phyloP scores from a whole-genome alignment of 768 basidiomycete species.

The Lactarius trivialis region DNA sequence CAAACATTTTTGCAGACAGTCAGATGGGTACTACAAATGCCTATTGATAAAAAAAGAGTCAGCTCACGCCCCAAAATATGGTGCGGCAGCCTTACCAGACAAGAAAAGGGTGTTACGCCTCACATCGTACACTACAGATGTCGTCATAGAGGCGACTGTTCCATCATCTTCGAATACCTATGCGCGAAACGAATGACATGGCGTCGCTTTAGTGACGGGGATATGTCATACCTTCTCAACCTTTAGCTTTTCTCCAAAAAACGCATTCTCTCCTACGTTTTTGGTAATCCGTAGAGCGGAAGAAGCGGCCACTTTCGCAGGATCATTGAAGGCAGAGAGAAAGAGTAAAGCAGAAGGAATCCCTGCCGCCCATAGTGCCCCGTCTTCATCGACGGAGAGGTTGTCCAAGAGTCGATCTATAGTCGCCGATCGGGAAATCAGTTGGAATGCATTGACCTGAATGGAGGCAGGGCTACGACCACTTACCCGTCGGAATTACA shows the following conservation, averaged over 20 bases:
- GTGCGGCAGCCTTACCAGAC: conserved; percentile 39
- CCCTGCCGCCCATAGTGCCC: conserved; percentile 57
- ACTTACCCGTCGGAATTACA: conserved; percentile 45
- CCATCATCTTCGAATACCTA: conserved; percentile 70
- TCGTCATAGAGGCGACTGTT: conserved; percentile 46
- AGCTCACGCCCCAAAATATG: background rate
- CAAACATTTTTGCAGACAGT: conserved; percentile 6
- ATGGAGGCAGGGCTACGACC: conserved; percentile 13
- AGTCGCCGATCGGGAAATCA: background rate
- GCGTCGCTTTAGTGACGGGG: background rate
- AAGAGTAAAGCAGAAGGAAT: conserved; percentile 37
- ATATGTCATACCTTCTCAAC: conserved; percentile 44
- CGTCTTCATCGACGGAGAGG: conserved; percentile 50
- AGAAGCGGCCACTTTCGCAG: conserved; percentile 38
- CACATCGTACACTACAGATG: conserved; percentile 50
- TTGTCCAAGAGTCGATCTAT: conserved; percentile 55
- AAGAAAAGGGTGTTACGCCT: conserved; percentile 46
- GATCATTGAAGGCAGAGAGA: conserved; percentile 38
- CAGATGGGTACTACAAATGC: conserved; percentile 1
- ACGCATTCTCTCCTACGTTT: conserved; percentile 45
- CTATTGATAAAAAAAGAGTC: background rate
- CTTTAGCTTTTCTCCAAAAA: conserved; percentile 54
- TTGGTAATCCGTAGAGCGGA: conserved; percentile 46
- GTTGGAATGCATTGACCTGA: background rate
- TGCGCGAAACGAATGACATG: conserved; percentile 14